A percentile compares a stretch with the other conserved stretches of the same genome.
Evolutionary conservation across 805 yeast species (phyloP).

Genomic region (Saccharomycopsis babjevae): DNA sequence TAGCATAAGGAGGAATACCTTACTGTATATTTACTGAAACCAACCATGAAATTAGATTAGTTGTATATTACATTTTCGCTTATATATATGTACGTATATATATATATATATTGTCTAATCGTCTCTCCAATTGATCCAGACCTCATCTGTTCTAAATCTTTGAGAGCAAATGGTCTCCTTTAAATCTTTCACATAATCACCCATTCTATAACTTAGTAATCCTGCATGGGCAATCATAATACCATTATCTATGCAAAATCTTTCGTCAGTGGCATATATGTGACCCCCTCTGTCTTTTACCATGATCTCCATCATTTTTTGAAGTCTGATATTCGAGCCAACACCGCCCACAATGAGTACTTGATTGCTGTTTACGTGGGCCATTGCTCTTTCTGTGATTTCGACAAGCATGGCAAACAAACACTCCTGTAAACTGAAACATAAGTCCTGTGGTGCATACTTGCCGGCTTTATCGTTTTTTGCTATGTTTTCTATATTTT

Average conservation of each 20-base stretch:
- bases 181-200: conserved; percentile 46
- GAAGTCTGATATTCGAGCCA: conserved; percentile 88
- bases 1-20: no score
- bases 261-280: conserved; percentile 91
- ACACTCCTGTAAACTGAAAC: conserved; percentile 88
- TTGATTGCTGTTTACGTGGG: conserved; percentile 82
- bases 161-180: conserved; percentile 81
- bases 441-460: conserved; percentile 76
- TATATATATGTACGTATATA: neutral
- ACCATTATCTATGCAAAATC: conserved; percentile 96
- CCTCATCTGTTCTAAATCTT: conserved; percentile 91
- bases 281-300: conserved; percentile 79
- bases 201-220: conserved; percentile 72
- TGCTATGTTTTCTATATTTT: conserved; percentile 73
- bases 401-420: conserved; percentile 94
- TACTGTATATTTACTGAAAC: no score
- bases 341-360: conserved; percentile 97
- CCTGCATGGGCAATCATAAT: conserved; percentile 99
- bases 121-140: conserved; percentile 81
- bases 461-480: conserved; percentile 32
- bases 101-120: conserved; percentile 23
- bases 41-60: no score
- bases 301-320: conserved; percentile 96
- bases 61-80: no score
- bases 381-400: conserved; percentile 97